Conservation (phyloP, 2,329 filamentous ascomycete genomes). For the Aspergillus sp. region DNA sequence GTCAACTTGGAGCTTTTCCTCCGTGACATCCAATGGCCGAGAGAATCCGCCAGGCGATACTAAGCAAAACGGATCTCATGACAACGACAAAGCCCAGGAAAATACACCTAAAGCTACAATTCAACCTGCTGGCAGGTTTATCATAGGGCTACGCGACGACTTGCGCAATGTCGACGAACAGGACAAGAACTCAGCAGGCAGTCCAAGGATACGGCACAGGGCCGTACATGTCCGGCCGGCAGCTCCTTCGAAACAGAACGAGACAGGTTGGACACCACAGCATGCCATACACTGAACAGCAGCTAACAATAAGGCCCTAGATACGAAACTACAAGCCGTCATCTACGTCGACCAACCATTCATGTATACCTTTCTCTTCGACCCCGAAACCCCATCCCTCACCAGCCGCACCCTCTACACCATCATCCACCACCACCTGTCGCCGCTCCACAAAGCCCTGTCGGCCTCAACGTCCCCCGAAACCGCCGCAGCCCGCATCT, state of each 20-base stretch:
- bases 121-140: slow-evolving; percentile 24
- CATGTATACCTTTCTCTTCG: slow-evolving; percentile 43
- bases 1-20: slow-evolving; percentile 36
- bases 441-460: slow-evolving; percentile 39
- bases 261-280: slow-evolving; percentile 10
- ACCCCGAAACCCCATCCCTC: slow-evolving; percentile 33
- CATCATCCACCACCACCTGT: slow-evolving; percentile 40
- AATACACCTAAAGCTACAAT: slow-evolving; percentile 12
- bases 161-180: slow-evolving; percentile 25
- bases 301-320: too few relatives aligned
- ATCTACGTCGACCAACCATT: slow-evolving; percentile 42
- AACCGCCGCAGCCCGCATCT: slow-evolving; percentile 31
- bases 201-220: slow-evolving; percentile 26
- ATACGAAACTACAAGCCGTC: slow-evolving; percentile 29
- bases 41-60: slow-evolving; percentile 4
- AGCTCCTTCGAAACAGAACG: slow-evolving; percentile 6
- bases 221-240: slow-evolving; percentile 26
- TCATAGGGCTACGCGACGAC: slow-evolving; percentile 37
- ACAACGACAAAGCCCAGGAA: slow-evolving; percentile 1
- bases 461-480: slow-evolving; percentile 37
- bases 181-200: slow-evolving; percentile 14
- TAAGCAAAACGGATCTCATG: not conserved
- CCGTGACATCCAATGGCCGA: slow-evolving; percentile 16
- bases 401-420: slow-evolving; percentile 37
- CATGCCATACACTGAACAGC: too few relatives aligned